Conservation (phyloP, 1,284 basidiomycete species). For the Tetrapyrgos nigripes region DNA sequence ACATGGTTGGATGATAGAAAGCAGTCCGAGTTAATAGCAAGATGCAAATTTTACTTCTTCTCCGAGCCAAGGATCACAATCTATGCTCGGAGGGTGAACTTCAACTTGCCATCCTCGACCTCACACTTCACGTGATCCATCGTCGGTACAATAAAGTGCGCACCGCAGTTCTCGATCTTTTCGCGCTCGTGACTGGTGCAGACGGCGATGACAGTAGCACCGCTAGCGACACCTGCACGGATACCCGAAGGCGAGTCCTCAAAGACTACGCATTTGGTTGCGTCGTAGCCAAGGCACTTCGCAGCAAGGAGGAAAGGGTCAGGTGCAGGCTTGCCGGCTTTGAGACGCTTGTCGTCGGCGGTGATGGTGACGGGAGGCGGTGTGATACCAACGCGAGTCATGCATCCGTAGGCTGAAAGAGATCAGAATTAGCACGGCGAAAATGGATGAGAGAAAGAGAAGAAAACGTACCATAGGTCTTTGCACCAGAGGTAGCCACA, state of each 20-base stretch:
- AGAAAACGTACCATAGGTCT: conserved; percentile 62
- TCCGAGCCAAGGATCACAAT: no score
- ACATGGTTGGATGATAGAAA: no score
- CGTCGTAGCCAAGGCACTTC: conserved; percentile 69
- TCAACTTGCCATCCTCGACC: conserved; percentile 46
- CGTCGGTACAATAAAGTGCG: conserved; percentile 70
- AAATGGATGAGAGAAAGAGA: conserved; percentile 10
- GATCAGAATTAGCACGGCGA: conserved; percentile 15
- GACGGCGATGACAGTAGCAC: conserved; percentile 78
- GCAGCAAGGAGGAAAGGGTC: conserved; percentile 82
- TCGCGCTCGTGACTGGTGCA: conserved; percentile 69
- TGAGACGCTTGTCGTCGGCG: conserved; percentile 76
- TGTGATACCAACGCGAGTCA: conserved; percentile 74
- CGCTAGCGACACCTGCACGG: conserved; percentile 73
- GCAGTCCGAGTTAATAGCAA: no score
- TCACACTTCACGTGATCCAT: conserved; percentile 60
- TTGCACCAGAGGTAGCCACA: conserved; percentile 80
- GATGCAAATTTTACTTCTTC: no score
- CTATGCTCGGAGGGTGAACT: conserved; percentile 37
- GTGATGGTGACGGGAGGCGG: conserved; percentile 80
- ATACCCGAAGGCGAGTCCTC: conserved; percentile 77
- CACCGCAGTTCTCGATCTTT: conserved; percentile 67
- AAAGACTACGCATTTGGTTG: conserved; percentile 62
- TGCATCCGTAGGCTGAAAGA: conserved; percentile 66
- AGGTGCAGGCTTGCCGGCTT: conserved; percentile 71